Percentiles rank a stretch among this genome's conserved stretches.
phyloP scores from a whole-genome alignment of 176 grass and related monocot genomes.

The Oryza glaberrima region DNA sequence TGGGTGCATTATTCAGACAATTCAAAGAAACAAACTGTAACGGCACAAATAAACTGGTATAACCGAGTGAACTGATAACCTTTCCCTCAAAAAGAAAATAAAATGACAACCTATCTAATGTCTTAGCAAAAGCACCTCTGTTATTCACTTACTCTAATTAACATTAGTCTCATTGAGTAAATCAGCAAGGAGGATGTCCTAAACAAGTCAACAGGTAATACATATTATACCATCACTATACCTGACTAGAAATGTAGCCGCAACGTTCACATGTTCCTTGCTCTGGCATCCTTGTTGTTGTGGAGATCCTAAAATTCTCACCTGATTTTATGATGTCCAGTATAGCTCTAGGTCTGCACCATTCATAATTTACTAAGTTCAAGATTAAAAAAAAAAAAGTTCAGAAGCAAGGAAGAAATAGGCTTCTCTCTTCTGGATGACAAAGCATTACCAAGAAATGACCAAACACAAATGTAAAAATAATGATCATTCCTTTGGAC shows the following conservation, averaged over 20 bases:
- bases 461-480: slow-evolving; percentile 10
- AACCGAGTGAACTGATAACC: neutral
- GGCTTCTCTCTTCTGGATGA: neutral
- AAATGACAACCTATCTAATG: slow-evolving; percentile 1
- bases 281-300: slow-evolving; percentile 82
- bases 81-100: neutral
- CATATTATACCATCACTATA: slow-evolving; percentile 28
- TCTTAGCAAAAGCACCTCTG: neutral
- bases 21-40: slow-evolving; percentile 9
- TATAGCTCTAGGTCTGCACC: slow-evolving; percentile 84
- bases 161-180: neutral
- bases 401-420: neutral
- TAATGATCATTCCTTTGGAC: neutral
- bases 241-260: slow-evolving; percentile 91
- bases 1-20: neutral
- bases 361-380: slow-evolving; percentile 19
- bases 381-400: neutral
- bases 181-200: neutral
- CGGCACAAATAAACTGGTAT: neutral
- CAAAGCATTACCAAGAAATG: neutral
- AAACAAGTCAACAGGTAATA: neutral
- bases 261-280: slow-evolving; percentile 92
- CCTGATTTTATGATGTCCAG: slow-evolving; percentile 93
- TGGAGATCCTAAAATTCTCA: slow-evolving; percentile 88
- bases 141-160: slow-evolving; percentile 5